Evolutionary conservation across 768 basidiomycete genomes (phyloP), one percentile per base, ranked within the genome.

Genomic region (Megacollybia marginata): DNA sequence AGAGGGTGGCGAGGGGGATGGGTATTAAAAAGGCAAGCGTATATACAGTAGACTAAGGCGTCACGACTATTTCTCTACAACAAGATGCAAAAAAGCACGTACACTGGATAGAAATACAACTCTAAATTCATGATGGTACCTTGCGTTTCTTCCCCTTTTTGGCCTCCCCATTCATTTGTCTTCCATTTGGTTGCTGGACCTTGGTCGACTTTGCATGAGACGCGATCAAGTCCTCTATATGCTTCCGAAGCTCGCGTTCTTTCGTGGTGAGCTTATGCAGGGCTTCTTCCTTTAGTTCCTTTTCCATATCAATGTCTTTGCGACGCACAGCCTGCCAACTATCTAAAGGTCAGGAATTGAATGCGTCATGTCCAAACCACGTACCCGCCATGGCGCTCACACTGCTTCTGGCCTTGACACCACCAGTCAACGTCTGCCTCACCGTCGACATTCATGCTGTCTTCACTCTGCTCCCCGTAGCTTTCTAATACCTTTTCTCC

Each of bases 1-100:
- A 64, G 95, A 97, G 64, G 93, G 92, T 10, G 90, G 92, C 34
- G 95, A 97, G 70, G 94, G 94, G 8, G 95, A 97, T 65, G 92
- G 92, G 10, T 98, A 97, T 66, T 96, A 69, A 75, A 5, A 2
- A 6, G 23, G 23, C 23, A 28, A 6, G 23, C 23, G 23, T 28
- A 28, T 28, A 28, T 28, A 28, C 23, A 28, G 23, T 28, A 28
- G 23, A 28, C 23, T 28, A 28, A 6, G 23, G 23, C n/a, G 23
- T 28, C n/a, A 28, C 23, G 23, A 28, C 23, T 28, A 28, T 40
- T 18, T 13, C 18, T 18, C 38, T 18, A 40, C 13, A 19, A 23
- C 44, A 44, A 44, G 44, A 46, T 51, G 54, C 54, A 52, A 58
- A 54, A 48, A n/a, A n/a, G n/a, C 54, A 52, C 42, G 38, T 55